These are phyloP conservation scores for Calamus simplicifolius DNA, from an alignment of 176 grass and related monocot genomes.

Conservation along the genomic window DNA sequence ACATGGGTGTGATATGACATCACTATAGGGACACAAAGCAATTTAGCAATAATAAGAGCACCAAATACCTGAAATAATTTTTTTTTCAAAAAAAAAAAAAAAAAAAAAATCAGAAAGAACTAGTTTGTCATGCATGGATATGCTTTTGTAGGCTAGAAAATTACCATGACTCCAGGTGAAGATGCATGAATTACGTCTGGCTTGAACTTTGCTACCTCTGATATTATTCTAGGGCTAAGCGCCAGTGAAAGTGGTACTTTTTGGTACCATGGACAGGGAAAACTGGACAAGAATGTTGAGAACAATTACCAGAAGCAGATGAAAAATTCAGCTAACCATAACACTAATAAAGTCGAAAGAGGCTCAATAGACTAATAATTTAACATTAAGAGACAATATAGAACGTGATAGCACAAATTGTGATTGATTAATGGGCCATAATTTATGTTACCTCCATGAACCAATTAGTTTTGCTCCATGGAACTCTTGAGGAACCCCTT, in stretches of 20 bases:
- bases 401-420: neutral
- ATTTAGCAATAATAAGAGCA: constrained; percentile 73
- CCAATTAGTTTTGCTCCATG: constrained; percentile 90
- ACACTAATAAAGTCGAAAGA: neutral
- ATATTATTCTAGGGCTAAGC: constrained; percentile 91
- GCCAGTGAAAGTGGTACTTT: constrained; percentile 90
- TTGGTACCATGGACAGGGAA: constrained; percentile 90
- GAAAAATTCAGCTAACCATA: constrained; percentile 2
- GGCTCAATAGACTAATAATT: neutral
- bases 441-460: constrained; percentile 72
- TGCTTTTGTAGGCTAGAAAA: neutral
- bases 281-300: constrained; percentile 39
- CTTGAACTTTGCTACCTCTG: constrained; percentile 76
- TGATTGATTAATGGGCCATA: too few relatives aligned
- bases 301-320: constrained; percentile 14
- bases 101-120: neutral
- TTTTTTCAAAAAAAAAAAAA: neutral
- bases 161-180: constrained; percentile 96
- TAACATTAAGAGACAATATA: neutral
- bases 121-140: neutral
- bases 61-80: constrained; percentile 71
- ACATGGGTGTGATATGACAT: constrained; percentile 98
- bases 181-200: constrained; percentile 93
- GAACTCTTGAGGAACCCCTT: constrained; percentile 88
- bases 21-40: constrained; percentile 68